phyloP scores from a whole-genome alignment of 805 yeast species.

The Yamadazyma ubonensis region DNA sequence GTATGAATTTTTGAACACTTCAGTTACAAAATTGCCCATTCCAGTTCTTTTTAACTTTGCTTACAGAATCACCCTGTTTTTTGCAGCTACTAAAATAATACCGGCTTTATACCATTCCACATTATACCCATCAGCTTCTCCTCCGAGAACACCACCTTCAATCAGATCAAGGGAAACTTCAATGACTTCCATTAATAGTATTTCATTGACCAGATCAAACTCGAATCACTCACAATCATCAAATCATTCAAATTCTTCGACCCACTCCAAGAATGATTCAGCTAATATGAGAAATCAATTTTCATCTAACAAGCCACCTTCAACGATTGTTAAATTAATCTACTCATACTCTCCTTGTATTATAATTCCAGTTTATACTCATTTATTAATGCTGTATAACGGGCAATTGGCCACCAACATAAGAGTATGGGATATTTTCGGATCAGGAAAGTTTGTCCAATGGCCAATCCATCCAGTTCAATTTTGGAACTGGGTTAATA shows the following conservation, averaged over 20 bases:
- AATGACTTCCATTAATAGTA: conserved; percentile 21
- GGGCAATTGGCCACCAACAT: conserved; percentile 68
- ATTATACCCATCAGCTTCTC: conserved; percentile 35
- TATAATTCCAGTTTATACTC: conserved; percentile 92
- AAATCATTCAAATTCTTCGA: conserved; percentile 9
- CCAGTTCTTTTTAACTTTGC: conserved; percentile 80
- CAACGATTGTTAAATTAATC: conserved; percentile 52
- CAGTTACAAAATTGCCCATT: conserved; percentile 67
- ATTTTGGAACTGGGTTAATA: conserved; percentile 96
- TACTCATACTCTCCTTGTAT: conserved; percentile 93
- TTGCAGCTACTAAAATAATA: conserved; percentile 90
- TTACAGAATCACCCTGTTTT: conserved; percentile 81
- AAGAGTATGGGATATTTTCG: conserved; percentile 58
- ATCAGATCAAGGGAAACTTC: conserved; percentile 35
- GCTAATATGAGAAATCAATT: conserved; percentile 7
- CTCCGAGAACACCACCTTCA: conserved; percentile 43
- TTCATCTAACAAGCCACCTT: conserved; percentile 18
- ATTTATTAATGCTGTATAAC: conserved; percentile 84
- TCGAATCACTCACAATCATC: conserved; percentile 9
- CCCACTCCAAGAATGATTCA: conserved; percentile 11
- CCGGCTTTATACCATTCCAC: conserved; percentile 62
- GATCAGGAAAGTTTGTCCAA: conserved; percentile 22
- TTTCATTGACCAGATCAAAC: conserved; percentile 10
- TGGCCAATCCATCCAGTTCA: conserved; percentile 74
- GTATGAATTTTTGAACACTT: conserved; percentile 52